Evolutionary conservation across 768 basidiomycete species (phyloP).

Genomic region (Tubosaeta sp.): DNA sequence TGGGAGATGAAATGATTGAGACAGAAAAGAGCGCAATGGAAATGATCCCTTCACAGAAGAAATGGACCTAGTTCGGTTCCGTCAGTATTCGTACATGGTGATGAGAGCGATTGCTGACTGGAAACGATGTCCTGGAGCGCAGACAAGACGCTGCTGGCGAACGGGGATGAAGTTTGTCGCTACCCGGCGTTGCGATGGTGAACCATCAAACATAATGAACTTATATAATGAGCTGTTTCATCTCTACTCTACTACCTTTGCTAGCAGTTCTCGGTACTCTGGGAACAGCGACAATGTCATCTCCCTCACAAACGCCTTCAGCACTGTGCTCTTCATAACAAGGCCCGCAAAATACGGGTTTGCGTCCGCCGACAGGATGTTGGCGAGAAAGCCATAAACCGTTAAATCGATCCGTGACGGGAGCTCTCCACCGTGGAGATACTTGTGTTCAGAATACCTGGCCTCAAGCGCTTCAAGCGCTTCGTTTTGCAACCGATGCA

Average conservation of each 20-base stretch:
- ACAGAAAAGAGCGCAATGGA: constrained; percentile 17
- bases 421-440: constrained; percentile 23
- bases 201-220: background rate
- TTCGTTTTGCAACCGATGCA: constrained; percentile 27
- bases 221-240: background rate
- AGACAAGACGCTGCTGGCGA: constrained; percentile 2
- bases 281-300: constrained; percentile 28
- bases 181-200: constrained; percentile 15
- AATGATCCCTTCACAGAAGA: constrained; percentile 23
- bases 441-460: constrained; percentile 22
- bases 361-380: constrained; percentile 14
- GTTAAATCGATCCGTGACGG: constrained; percentile 30
- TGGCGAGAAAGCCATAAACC: constrained; percentile 30
- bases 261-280: constrained; percentile 21
- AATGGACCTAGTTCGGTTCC: constrained; percentile 18
- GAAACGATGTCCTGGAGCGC: background rate
- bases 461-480: constrained; percentile 28
- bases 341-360: constrained; percentile 28
- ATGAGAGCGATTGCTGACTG: constrained; percentile 10
- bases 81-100: constrained; percentile 7
- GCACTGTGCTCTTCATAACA: constrained; percentile 16
- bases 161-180: constrained; percentile 1
- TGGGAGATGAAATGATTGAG: constrained; percentile 4
- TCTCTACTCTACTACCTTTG: background rate
- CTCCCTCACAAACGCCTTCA: constrained; percentile 17